These are phyloP conservation scores for Metschnikowia anglica DNA, from an alignment of 805 yeast genomes.

Conservation along the genomic window DNA sequence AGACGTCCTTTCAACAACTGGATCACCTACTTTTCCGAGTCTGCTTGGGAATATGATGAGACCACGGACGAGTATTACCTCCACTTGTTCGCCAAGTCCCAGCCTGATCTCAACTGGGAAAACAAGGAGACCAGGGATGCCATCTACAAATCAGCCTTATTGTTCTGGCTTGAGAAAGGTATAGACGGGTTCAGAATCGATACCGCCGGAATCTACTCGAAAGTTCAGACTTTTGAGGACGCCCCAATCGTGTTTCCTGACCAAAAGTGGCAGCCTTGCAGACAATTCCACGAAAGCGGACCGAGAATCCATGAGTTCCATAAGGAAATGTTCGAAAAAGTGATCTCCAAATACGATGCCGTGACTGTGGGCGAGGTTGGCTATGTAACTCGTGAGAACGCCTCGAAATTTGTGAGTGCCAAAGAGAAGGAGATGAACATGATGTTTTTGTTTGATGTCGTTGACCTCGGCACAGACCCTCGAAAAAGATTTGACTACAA, in stretches of 20 bases:
- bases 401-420: slow-evolving; percentile 44
- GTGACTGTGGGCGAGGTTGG: slow-evolving; percentile 62
- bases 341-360: slow-evolving; percentile 46
- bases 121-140: slow-evolving; percentile 35
- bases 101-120: slow-evolving; percentile 63
- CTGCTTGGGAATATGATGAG: slow-evolving; percentile 57
- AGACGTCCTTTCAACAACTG: slow-evolving; percentile 57
- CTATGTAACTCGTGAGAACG: slow-evolving; percentile 39
- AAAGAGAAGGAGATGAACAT: slow-evolving; percentile 40
- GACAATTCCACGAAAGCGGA: slow-evolving; percentile 38
- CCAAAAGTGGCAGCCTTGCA: slow-evolving; percentile 38
- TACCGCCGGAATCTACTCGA: slow-evolving; percentile 50
- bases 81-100: slow-evolving; percentile 48
- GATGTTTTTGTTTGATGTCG: slow-evolving; percentile 39
- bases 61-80: slow-evolving; percentile 51
- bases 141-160: slow-evolving; percentile 46
- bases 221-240: slow-evolving; percentile 43
- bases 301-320: slow-evolving; percentile 58
- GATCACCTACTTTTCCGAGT: slow-evolving; percentile 49
- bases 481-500: slow-evolving; percentile 35
- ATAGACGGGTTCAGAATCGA: slow-evolving; percentile 59
- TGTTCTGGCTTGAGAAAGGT: slow-evolving; percentile 54
- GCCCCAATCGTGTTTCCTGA: slow-evolving; percentile 46
- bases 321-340: slow-evolving; percentile 45
- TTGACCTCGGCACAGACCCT: slow-evolving; percentile 38